Evolutionary conservation across 352 stramenopile genomes (phyloP).

Genomic region (Pythium coloratum): DNA sequence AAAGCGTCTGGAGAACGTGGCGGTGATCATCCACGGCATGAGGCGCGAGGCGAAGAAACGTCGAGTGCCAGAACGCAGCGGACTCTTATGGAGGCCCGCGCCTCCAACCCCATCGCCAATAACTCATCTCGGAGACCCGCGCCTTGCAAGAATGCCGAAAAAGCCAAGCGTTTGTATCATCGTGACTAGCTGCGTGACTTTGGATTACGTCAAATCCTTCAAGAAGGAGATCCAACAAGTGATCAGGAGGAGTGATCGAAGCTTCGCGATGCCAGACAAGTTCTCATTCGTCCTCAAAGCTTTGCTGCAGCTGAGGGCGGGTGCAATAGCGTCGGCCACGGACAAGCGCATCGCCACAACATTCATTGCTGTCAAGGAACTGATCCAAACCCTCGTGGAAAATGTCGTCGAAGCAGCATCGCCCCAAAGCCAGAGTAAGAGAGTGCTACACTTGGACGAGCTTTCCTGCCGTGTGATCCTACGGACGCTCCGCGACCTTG

Average conservation of each 20-base stretch:
- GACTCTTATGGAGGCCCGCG: neutral
- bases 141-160: neutral
- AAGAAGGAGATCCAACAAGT: neutral
- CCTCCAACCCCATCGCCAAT: neutral
- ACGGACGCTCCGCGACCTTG: conserved; percentile 5
- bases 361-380: neutral
- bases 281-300: neutral
- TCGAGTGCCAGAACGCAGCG: neutral
- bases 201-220: neutral
- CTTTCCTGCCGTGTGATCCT: neutral
- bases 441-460: neutral
- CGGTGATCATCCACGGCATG: neutral
- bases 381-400: too few species aligned
- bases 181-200: neutral
- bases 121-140: neutral
- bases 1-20: neutral
- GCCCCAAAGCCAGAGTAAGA: too few species aligned
- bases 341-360: neutral
- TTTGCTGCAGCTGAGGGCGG: neutral
- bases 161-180: neutral
- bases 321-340: neutral
- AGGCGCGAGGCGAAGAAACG: neutral
- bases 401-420: neutral
- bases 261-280: conserved; percentile 11
- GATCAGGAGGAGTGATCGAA: neutral